Conservation (phyloP, 345 rosid genomes). For the Adansonia digitata region DNA sequence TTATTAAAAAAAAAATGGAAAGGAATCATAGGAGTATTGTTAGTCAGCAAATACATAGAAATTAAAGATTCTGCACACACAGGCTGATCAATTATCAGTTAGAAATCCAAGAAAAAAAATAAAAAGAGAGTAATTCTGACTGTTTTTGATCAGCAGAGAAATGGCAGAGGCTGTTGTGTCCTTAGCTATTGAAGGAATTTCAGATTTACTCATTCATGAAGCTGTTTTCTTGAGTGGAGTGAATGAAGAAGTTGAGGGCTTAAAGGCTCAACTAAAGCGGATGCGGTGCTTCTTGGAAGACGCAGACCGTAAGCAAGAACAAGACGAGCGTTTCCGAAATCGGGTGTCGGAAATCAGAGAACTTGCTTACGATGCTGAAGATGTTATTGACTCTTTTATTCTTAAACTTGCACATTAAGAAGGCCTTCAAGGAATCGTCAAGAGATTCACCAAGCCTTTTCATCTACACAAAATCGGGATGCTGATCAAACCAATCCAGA, state of each 20-base stretch:
- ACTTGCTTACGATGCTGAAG: background rate
- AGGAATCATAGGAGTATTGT: too few relatives aligned
- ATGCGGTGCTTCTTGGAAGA: background rate
- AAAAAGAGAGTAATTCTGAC: too few relatives aligned
- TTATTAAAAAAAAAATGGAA: too few relatives aligned
- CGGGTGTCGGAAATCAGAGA: background rate
- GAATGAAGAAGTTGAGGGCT: background rate
- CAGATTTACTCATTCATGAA: conserved; percentile 14
- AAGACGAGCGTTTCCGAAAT: background rate
- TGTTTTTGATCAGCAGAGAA: background rate
- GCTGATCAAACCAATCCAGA: background rate
- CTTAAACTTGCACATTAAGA: background rate
- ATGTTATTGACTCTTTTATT: background rate
- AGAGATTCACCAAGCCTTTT: conserved; percentile 3
- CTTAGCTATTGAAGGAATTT: background rate
- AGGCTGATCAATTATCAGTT: too few relatives aligned
- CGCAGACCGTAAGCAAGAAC: background rate
- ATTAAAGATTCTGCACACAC: too few relatives aligned
- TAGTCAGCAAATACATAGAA: too few relatives aligned
- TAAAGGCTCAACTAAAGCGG: background rate
- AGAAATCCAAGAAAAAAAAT: too few relatives aligned
- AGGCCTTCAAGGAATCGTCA: background rate
- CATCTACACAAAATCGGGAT: background rate
- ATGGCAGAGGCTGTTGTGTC: conserved; percentile 22
- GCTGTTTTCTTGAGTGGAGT: conserved; percentile 2